Conservation (phyloP, 805 yeast genomes). For the Pichia ethanolica region DNA sequence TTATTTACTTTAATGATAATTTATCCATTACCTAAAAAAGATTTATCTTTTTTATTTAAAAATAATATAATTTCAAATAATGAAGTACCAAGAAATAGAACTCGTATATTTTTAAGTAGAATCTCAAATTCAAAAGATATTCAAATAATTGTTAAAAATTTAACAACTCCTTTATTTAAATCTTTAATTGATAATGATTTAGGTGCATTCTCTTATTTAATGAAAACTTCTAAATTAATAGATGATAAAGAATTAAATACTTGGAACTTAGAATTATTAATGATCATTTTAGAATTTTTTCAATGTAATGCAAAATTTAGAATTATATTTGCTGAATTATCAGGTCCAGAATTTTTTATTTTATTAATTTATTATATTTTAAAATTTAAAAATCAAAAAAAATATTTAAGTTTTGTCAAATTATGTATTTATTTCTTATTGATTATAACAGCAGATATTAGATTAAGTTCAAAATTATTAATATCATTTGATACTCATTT, state of each 20-base stretch:
- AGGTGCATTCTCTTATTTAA: conserved; percentile 20
- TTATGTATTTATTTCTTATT: conserved; percentile 46
- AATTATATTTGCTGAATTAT: conserved; percentile 33
- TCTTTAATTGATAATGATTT: conserved; percentile 29
- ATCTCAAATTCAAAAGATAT: conserved; percentile 51
- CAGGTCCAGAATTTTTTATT: conserved; percentile 45
- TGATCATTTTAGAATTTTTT: conserved; percentile 67
- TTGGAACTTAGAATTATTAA: conserved; percentile 52
- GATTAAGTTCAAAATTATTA: conserved; percentile 34
- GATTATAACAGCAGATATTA: conserved; percentile 34
- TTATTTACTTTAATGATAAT: conserved; percentile 52
- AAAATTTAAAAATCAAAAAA: conserved; percentile 35
- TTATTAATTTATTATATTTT: conserved; percentile 50
- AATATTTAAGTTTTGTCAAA: conserved; percentile 38
- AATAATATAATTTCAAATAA: conserved; percentile 28
- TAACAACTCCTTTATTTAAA: conserved; percentile 39
- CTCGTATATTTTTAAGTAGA: conserved; percentile 44
- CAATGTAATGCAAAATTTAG: conserved; percentile 63
- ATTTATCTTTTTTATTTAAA: conserved; percentile 29
- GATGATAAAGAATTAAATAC: conserved; percentile 21
- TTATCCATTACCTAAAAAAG: conserved; percentile 54
- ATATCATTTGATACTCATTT: conserved; percentile 36
- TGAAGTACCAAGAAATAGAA: conserved; percentile 32
- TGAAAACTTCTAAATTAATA: conserved; percentile 16
- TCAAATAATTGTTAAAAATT: conserved; percentile 37